These are phyloP conservation scores for Coemansia sp. DNA, from an alignment of 192 early-diverging fungal species.

Conservation along the genomic window DNA sequence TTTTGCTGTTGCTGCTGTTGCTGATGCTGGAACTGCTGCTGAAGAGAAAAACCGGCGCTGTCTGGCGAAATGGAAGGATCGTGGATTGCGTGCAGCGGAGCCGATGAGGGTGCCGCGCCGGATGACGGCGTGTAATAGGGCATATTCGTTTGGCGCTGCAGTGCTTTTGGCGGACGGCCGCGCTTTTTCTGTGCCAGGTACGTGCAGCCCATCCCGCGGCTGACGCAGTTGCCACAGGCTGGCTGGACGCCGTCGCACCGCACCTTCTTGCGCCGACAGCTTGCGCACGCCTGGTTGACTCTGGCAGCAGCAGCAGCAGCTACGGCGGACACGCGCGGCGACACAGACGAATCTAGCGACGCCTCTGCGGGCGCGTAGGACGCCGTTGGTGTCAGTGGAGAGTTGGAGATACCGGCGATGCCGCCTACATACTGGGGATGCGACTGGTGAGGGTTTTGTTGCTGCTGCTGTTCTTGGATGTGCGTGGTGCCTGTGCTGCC, in stretches of 20 bases:
- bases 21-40: constrained; percentile 5
- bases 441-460: constrained; percentile 1
- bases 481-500: neutral
- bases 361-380: neutral
- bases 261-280: constrained; percentile 55
- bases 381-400: constrained; percentile 6
- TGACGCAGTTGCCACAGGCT: constrained; percentile 51
- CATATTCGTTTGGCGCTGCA: constrained; percentile 11
- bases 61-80: neutral
- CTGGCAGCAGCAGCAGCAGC: constrained; percentile 11
- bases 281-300: constrained; percentile 53
- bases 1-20: neutral
- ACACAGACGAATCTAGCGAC: constrained; percentile 10
- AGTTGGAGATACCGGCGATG: neutral
- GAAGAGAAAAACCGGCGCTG: neutral
- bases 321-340: constrained; percentile 10
- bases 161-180: constrained; percentile 49
- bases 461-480: constrained; percentile 7
- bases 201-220: constrained; percentile 36
- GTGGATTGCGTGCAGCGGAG: neutral
- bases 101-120: neutral
- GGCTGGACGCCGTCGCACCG: constrained; percentile 56
- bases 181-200: constrained; percentile 49
- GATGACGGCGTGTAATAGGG: constrained; percentile 18
- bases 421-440: neutral